Base-by-base conservation (phyloP, 306 rosid genomes). In the Albizia julibrissin region DNA sequence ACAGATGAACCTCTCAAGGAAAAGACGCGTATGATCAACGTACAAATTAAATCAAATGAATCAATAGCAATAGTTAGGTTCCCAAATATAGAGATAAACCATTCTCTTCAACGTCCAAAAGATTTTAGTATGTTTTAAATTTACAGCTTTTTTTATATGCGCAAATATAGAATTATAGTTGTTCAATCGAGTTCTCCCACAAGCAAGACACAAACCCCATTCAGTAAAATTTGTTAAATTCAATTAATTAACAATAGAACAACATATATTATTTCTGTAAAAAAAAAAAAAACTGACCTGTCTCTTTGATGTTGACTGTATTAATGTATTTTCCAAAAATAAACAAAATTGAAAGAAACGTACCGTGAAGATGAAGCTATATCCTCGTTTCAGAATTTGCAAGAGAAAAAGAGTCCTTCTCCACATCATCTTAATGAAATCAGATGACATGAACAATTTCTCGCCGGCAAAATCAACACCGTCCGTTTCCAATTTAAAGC, bases 311-410 rank as follows among this genome's bases (percentile, higher is more conserved):
- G 8, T 49, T 49, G 56, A 3, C 21, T 49, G 56, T 49, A 49
- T 49, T 16, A 49, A 49, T 49, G 19, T 16, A 49, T 15, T 11
- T 47, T 49, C 56, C 50, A 46, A 11, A 46, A 46, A 46, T 46
- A 52, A 54, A 54, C 7, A 15, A 22, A 62, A 6, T 12, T 14
- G 3, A 54, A 12, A 1, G 12, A 3, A 62, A 62, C 72, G 3
- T 86, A 90, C 97, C 84, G 98, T 91, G 85, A 93, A 91, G 4
- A 91, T 24, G 85, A 94, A 86, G 83, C 37, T 91, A 72, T 92
- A 94, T 24, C 95, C 97, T 2, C 93, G 92, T 84, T 88, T 86
- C 75, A 92, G 97, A 68, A 94, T 90, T 8, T 88, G 81, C 65
- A 90, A 71, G 42, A 90, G 81, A 40, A 94, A 85, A 3, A 10